Evolutionary conservation across 345 rosid species (phyloP).

Genomic region (Toxicodendron radicans): DNA sequence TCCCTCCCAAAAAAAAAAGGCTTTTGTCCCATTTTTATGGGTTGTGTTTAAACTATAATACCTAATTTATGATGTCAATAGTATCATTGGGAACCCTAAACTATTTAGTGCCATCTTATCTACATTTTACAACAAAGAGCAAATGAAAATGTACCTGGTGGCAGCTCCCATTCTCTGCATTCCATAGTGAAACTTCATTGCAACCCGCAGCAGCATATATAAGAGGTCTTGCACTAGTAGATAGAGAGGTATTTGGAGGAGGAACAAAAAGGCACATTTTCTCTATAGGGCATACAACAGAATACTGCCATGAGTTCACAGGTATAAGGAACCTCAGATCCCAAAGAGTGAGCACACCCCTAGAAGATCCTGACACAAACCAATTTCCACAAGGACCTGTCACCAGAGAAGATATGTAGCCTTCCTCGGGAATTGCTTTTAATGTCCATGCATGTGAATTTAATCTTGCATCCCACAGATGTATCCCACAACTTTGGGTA

Average conservation of each 20-base stretch:
- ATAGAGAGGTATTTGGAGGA: constrained; percentile 49
- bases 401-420: constrained; percentile 76
- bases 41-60: not conserved
- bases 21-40: not conserved
- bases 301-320: constrained; percentile 89
- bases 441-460: constrained; percentile 79
- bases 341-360: constrained; percentile 98
- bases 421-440: constrained; percentile 83
- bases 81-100: not conserved
- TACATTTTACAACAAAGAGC: constrained; percentile 8
- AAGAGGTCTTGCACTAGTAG: constrained; percentile 58
- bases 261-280: constrained; percentile 89
- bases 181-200: constrained; percentile 94
- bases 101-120: not conserved
- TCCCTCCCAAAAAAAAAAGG: constrained; percentile 9
- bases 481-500: constrained; percentile 86
- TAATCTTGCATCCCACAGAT: constrained; percentile 84
- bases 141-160: constrained; percentile 60
- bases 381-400: constrained; percentile 89
- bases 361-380: constrained; percentile 96
- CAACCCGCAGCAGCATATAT: constrained; percentile 93
- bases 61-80: not conserved
- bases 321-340: constrained; percentile 94
- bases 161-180: constrained; percentile 93
- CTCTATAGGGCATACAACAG: constrained; percentile 80